Conservation (phyloP, 1,284 basidiomycete species). For the Fistulina hepatica region DNA sequence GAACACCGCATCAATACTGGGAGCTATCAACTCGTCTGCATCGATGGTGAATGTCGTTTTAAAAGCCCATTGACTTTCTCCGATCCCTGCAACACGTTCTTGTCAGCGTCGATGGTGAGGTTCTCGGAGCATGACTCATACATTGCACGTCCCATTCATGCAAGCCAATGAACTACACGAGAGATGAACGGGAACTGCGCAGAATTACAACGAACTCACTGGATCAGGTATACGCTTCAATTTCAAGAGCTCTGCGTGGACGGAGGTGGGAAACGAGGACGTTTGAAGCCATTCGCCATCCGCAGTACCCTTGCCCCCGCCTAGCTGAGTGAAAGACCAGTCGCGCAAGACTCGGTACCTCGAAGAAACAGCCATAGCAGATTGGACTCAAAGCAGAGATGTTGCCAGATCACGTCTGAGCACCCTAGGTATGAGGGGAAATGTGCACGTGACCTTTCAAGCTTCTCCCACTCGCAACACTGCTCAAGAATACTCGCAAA, state of each 20-base stretch:
- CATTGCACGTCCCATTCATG: conserved; percentile 88
- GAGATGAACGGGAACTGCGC: conserved; percentile 6
- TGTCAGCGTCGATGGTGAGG: conserved; percentile 4
- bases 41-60: conserved; percentile 51
- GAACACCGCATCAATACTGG: conserved; percentile 66
- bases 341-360: conserved; percentile 29
- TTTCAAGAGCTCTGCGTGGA: conserved; percentile 76
- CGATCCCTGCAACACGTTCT: conserved; percentile 80
- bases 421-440: too few relatives aligned
- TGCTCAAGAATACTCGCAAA: too few relatives aligned
- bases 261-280: conserved; percentile 65
- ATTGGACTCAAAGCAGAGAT: too few relatives aligned
- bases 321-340: conserved; percentile 61
- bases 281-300: conserved; percentile 57
- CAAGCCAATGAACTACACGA: conserved; percentile 51
- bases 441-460: too few relatives aligned
- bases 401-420: background rate
- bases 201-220: conserved; percentile 29
- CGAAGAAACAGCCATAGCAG: too few relatives aligned
- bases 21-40: conserved; percentile 32
- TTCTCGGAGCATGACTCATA: conserved; percentile 10
- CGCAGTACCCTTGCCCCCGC: conserved; percentile 46
- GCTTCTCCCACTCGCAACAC: too few relatives aligned
- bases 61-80: conserved; percentile 81
- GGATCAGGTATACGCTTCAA: conserved; percentile 70